Conservation (phyloP, 192 early-diverging fungal genomes). For the Podila epicladia region DNA sequence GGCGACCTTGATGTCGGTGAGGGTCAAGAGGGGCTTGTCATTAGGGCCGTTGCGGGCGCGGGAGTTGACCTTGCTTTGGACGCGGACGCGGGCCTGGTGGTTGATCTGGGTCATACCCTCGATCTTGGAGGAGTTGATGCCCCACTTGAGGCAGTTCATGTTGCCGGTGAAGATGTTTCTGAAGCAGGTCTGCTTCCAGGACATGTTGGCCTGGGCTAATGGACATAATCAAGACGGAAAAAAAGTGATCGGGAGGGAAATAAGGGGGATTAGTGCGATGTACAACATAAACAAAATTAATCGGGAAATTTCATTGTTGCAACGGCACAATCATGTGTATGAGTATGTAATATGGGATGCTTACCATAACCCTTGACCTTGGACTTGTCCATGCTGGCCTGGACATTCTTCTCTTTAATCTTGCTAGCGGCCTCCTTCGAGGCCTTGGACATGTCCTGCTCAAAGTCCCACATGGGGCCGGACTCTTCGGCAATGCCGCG, state of each 20-base stretch:
- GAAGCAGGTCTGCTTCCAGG: slow-evolving; percentile 43
- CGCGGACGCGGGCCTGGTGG: slow-evolving; percentile 11
- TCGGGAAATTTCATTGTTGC: not conserved
- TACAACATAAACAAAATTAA: not conserved
- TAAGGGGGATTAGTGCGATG: not conserved
- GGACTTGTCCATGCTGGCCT: slow-evolving; percentile 24
- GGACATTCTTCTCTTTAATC: slow-evolving; percentile 9
- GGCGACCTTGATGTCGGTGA: slow-evolving; percentile 26
- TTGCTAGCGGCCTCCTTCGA: slow-evolving; percentile 1
- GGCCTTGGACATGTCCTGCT: slow-evolving; percentile 14
- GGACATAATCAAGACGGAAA: not conserved
- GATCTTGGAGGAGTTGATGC: slow-evolving; percentile 32
- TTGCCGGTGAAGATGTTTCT: slow-evolving; percentile 40
- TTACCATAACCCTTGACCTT: slow-evolving; percentile 40
- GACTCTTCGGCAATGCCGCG: slow-evolving; percentile 23
- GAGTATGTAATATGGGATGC: not conserved
- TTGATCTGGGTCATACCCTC: slow-evolving; percentile 36
- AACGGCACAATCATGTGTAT: too few species aligned
- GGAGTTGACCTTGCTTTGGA: slow-evolving; percentile 13
- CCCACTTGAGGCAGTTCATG: slow-evolving; percentile 36
- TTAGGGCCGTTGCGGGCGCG: slow-evolving; percentile 4
- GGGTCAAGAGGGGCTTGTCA: slow-evolving; percentile 18
- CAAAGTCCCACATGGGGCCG: slow-evolving; percentile 47
- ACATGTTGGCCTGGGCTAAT: slow-evolving; percentile 35
- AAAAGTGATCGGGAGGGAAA: not conserved